phyloP scores from a whole-genome alignment of 169 alveolate genomes.

The Plasmodium cynomolgi region DNA sequence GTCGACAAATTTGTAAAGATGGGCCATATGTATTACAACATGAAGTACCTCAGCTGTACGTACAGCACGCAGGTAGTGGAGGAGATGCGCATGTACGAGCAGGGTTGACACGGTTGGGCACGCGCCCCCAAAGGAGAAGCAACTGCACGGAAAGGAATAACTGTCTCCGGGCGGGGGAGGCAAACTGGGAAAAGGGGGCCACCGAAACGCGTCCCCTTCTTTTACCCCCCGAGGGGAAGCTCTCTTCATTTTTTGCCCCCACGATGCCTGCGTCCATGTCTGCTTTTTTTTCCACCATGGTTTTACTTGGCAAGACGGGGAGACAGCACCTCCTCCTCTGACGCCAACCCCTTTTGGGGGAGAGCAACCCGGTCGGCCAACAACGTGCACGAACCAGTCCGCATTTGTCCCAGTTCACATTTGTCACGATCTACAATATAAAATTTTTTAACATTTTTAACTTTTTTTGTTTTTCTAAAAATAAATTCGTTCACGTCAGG shows the following conservation, averaged over 20 bases:
- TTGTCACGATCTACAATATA: neutral
- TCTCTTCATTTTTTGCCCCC: neutral
- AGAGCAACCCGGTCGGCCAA: neutral
- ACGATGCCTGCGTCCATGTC: neutral
- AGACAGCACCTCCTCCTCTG: neutral
- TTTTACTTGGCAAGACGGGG: neutral
- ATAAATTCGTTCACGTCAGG: neutral
- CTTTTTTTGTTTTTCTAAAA: neutral
- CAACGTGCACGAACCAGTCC: neutral
- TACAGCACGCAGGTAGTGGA: constrained; percentile 25
- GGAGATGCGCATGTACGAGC: constrained; percentile 48
- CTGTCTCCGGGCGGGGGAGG: neutral
- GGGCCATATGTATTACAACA: constrained; percentile 75
- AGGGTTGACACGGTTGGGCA: neutral
- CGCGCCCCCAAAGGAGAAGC: neutral
- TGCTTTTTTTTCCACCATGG: no score
- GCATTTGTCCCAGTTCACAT: neutral
- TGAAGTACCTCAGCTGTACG: constrained; percentile 57
- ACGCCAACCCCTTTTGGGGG: neutral
- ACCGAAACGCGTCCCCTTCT: neutral
- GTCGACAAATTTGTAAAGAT: constrained; percentile 68
- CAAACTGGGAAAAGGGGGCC: neutral
- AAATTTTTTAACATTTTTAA: no score
- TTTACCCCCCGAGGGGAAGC: neutral
- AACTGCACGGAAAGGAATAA: neutral